Percentiles rank a stretch among this genome's conserved stretches.
These are phyloP conservation scores for Saprolegnia parasitica DNA, from an alignment of 352 stramenopile genomes.

Conservation along the genomic window DNA sequence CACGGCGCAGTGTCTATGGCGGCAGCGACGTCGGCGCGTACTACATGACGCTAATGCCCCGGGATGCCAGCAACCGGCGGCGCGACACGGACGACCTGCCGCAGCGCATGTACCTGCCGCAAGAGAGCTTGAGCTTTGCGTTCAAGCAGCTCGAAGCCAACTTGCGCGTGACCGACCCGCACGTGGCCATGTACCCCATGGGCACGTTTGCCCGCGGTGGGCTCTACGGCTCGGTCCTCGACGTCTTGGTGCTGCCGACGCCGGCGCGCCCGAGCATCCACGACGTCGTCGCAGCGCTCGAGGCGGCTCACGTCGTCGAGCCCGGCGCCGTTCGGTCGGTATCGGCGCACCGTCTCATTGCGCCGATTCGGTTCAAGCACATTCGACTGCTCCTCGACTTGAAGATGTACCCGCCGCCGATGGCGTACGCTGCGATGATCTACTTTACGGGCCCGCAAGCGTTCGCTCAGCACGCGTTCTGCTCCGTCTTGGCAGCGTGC, in stretches of 20 bases:
- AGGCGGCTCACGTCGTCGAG: slow-evolving; percentile 40
- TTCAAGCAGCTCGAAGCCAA: slow-evolving; percentile 61
- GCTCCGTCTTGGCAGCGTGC: slow-evolving; percentile 43
- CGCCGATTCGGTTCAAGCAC: slow-evolving; percentile 57
- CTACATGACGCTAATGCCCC: slow-evolving; percentile 9
- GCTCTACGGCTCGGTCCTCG: slow-evolving; percentile 62
- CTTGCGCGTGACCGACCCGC: slow-evolving; percentile 47
- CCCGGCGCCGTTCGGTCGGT: slow-evolving; percentile 34
- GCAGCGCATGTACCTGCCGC: slow-evolving; percentile 41
- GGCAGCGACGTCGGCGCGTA: slow-evolving; percentile 11
- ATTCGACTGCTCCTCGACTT: slow-evolving; percentile 55
- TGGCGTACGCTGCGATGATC: slow-evolving; percentile 63
- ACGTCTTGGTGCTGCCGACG: slow-evolving; percentile 50
- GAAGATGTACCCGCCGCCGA: slow-evolving; percentile 53
- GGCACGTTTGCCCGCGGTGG: slow-evolving; percentile 66
- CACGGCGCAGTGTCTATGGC: slow-evolving; percentile 49
- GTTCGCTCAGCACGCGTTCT: slow-evolving; percentile 45
- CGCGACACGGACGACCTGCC: background rate
- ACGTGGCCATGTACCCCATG: slow-evolving; percentile 60
- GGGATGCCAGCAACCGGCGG: slow-evolving; percentile 26
- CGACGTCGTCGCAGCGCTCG: slow-evolving; percentile 39
- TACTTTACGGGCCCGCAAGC: slow-evolving; percentile 69
- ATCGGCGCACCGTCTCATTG: slow-evolving; percentile 41
- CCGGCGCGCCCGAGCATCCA: slow-evolving; percentile 2
- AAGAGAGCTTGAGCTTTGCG: slow-evolving; percentile 53